Base-by-base conservation (phyloP, 768 basidiomycete species). In the Rhizopogon vesiculosus region DNA sequence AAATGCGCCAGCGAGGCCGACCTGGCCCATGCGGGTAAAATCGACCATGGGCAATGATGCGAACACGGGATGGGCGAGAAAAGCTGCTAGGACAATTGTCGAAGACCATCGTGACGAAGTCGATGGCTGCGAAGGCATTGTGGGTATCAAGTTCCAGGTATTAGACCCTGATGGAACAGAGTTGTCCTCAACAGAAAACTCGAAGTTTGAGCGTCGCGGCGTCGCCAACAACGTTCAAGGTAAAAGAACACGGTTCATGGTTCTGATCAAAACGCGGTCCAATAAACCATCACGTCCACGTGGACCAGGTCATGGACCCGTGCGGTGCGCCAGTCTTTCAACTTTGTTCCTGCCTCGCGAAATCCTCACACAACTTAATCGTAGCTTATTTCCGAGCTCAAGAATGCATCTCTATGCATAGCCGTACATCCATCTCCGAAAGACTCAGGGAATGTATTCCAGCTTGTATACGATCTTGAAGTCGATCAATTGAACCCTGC, bases 1-100 rank as follows among this genome's bases (percentile, higher is more conserved):
- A 66, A 98, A 99, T 35, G 89, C 78, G 55, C 96, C 96, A 28
- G 87, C 85, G 42, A 98, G 78, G 55, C 86, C 93, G 49, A 98
- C 93, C 53, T 79, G 86, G 60, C 96, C 96, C 91, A 99, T 95
- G 52, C 88, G 86, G 62, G 78, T 73, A 64, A 85, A 87, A 70
- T 90, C 88, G 63, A 89, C 76, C 57, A 76, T 72, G 6, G 84
- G 84, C 13, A 83, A 71, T 6, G 76, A 68, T 8, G 78, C 80
- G 56, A 62, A 65, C 19, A 45, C 63, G 55, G 58, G 13, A 22
- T 45, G 40, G 2, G 57, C 56, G 41, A 69, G 42, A 46, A 49
- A 46, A 38, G 43, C 57, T 43, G 51, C 45, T 55, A 68, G 56
- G 43, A 61, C 10, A 56, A 67, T 55, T 66, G 53, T 62, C 44